Percentiles rank a stretch among this genome's conserved stretches.
These are phyloP conservation scores for Metschnikowia noctiluminum DNA, from an alignment of 805 yeast genomes.

Conservation along the genomic window DNA sequence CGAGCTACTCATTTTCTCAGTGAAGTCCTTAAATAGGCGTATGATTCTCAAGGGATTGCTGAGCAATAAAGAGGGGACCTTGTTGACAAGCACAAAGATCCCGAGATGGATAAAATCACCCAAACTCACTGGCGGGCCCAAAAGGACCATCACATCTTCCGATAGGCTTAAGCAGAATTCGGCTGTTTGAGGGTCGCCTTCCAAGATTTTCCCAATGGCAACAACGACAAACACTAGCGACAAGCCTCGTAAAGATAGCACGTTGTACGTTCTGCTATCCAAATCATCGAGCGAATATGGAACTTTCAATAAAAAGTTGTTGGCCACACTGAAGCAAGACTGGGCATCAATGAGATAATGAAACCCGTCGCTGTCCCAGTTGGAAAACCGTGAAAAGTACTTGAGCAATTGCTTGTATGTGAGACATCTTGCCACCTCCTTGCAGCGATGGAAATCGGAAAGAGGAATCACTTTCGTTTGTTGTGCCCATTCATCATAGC, in stretches of 20 bases:
- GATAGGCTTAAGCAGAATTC: conserved; percentile 8
- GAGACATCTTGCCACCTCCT: conserved; percentile 3
- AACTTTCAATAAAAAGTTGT: conserved; percentile 6
- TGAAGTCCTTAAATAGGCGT: conserved; percentile 3
- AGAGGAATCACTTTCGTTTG: conserved; percentile 5
- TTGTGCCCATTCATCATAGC: conserved; percentile 7
- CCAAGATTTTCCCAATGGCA: conserved; percentile 8
- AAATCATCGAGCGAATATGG: not conserved
- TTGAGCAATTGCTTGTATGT: conserved; percentile 4
- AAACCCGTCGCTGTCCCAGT: conserved; percentile 10
- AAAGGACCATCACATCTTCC: conserved; percentile 2
- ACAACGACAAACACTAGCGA: conserved; percentile 8
- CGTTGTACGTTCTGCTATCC: conserved; percentile 6
- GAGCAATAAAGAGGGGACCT: conserved; percentile 8
- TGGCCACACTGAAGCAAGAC: conserved; percentile 13
- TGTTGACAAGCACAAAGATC: conserved; percentile 11
- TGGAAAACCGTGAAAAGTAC: conserved; percentile 9
- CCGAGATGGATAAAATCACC: conserved; percentile 14
- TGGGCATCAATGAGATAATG: conserved; percentile 12
- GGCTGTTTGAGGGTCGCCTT: conserved; percentile 5
- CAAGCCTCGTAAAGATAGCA: conserved; percentile 8
- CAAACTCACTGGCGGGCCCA: conserved; percentile 9
- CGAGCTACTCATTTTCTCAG: conserved; percentile 4
- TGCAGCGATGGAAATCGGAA: not conserved
- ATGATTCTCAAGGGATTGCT: not conserved